Conservation (phyloP, 495 filamentous ascomycete genomes). For the Podospora appendiculata region DNA sequence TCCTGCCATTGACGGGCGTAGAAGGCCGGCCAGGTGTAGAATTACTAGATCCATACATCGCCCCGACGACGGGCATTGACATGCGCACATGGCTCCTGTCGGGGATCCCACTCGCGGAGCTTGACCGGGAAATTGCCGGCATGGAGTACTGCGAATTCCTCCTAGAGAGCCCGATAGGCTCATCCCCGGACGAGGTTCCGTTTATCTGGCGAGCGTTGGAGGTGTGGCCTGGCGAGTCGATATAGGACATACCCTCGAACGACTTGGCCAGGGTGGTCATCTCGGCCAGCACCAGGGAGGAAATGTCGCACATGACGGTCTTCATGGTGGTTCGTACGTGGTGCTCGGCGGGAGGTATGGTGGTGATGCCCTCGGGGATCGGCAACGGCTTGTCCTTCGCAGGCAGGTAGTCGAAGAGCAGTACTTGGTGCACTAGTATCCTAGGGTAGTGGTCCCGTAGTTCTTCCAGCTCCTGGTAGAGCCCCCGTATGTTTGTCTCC, state of each 20-base stretch:
- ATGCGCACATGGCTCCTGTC: slow-evolving; percentile 55
- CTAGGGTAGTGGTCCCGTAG: slow-evolving; percentile 64
- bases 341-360: slow-evolving; percentile 62
- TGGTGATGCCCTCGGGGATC: slow-evolving; percentile 55
- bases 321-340: slow-evolving; percentile 86
- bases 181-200: slow-evolving; percentile 28
- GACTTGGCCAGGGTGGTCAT: slow-evolving; percentile 81
- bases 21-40: slow-evolving; percentile 46
- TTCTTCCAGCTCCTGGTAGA: slow-evolving; percentile 61
- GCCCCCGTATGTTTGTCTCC: slow-evolving; percentile 39
- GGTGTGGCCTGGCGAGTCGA: slow-evolving; percentile 63
- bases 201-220: slow-evolving; percentile 25
- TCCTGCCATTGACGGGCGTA: slow-evolving; percentile 40
- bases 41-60: slow-evolving; percentile 26
- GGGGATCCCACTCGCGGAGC: slow-evolving; percentile 35
- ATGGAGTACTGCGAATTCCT: slow-evolving; percentile 49
- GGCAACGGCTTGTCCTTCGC: slow-evolving; percentile 31
- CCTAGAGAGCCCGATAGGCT: slow-evolving; percentile 28
- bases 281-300: slow-evolving; percentile 74
- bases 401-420: slow-evolving; percentile 67
- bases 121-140: slow-evolving; percentile 34
- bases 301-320: slow-evolving; percentile 89
- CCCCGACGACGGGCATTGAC: slow-evolving; percentile 61
- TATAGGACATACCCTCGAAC: slow-evolving; percentile 66
- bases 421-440: slow-evolving; percentile 66